Base-by-base conservation (phyloP, 495 filamentous ascomycete species). In the Penicillium maclennaniae region DNA sequence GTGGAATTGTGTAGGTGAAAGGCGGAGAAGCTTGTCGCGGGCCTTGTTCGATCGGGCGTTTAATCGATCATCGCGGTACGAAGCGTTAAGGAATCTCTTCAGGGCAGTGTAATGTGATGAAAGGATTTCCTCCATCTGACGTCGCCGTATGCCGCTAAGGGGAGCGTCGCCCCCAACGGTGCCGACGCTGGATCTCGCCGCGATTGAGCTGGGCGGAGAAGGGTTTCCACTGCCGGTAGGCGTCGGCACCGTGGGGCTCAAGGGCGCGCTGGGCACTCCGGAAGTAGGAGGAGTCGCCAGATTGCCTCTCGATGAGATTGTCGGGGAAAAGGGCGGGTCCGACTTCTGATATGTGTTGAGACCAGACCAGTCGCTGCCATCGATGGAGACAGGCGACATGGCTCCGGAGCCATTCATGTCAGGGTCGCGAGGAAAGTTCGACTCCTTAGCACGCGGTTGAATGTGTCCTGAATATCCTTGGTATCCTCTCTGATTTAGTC, bases 1-100 rank as follows among this genome's bases (percentile, higher is more conserved):
- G 65, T 95, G 88, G 66, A 98, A 98, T 65, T 98, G 93, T 21
- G 92, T 90, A 9, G 86, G 75, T 1, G 91, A 95, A 34, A 98
- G 75, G 43, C 92, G 82, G 45, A 96, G 79, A 41, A 97, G 76
- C 73, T 98, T 98, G 70, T 97, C 93, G 45, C 90, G 82, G 38
- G 93, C 93, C 67, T 87, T 87, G 69, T 92, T 95, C 23, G 89
- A 85, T 58, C 85, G 83, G 36, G 83, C 81, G 54, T 84, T 86
- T 21, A 80, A 78, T 54, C 86, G 83, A 58, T 92, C 88, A 65
- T 93, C 87, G 55, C 81, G 81, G 37, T 88, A 77, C 2, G 84
- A 81, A 16, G 81, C 78, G 23, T 69, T 66, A 23, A 98, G 77
- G 59, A 89, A 96, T 63, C 82, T 79, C 68, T 84, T 88, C 49